Evolutionary conservation across 257 asterid species (phyloP).

Genomic region (Vinca minor): DNA sequence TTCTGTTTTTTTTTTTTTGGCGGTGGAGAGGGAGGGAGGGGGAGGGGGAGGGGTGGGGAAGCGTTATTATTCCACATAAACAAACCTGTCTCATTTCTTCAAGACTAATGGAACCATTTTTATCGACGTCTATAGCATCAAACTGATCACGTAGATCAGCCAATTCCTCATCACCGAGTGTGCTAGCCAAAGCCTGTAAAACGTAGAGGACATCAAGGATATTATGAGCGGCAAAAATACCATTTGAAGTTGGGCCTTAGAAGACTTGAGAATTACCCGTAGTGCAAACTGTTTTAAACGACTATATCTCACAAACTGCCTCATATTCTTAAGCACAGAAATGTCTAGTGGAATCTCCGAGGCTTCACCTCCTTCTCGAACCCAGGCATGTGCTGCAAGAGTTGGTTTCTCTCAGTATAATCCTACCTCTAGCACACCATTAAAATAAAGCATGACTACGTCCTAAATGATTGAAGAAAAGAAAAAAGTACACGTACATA

Average conservation of each 20-base stretch:
- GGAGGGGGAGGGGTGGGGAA: too few species aligned
- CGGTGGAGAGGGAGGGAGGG: too few species aligned
- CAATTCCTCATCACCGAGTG: slow-evolving; percentile 83
- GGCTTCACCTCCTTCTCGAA: slow-evolving; percentile 97
- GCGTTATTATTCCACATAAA: too few species aligned
- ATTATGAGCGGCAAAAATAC: not conserved
- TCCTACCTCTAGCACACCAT: not conserved
- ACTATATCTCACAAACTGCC: slow-evolving; percentile 84
- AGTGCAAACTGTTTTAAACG: slow-evolving; percentile 94
- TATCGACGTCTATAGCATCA: slow-evolving; percentile 93
- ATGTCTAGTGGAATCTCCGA: slow-evolving; percentile 97
- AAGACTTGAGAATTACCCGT: slow-evolving; percentile 44
- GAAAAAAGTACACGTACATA: slow-evolving; percentile 48
- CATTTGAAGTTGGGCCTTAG: not conserved
- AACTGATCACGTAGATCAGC: slow-evolving; percentile 87
- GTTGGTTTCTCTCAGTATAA: slow-evolving; percentile 9
- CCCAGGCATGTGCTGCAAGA: slow-evolving; percentile 94
- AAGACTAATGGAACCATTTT: slow-evolving; percentile 88
- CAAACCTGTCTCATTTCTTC: slow-evolving; percentile 97
- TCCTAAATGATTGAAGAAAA: not conserved
- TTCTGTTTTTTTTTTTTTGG: too few species aligned
- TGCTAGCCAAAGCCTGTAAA: slow-evolving; percentile 84
- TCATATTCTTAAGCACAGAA: slow-evolving; percentile 80
- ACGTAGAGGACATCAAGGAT: not conserved
- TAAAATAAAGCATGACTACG: not conserved